A percentile compares a stretch with the other conserved stretches of the same genome.
Evolutionary conservation across 129 eudicot genomes (phyloP).

Genomic region (Sambucus nigra): DNA sequence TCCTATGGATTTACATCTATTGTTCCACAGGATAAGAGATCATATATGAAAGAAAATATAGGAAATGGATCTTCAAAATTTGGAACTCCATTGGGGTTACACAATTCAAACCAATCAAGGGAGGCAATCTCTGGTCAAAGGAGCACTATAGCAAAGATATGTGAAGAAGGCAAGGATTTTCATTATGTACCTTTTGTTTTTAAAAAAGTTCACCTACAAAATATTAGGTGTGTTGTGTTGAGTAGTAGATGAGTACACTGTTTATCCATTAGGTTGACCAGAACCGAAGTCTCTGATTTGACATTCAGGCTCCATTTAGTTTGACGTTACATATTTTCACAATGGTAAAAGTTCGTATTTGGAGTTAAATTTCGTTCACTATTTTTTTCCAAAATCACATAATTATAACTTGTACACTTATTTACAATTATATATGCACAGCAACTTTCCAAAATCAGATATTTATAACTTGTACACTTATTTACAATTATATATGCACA

Average conservation of each 20-base stretch:
- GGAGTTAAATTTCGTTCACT: too few species aligned
- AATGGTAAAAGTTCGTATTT: too few species aligned
- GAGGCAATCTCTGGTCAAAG: conserved; percentile 58
- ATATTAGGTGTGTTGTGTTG: not conserved
- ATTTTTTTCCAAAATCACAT: too few species aligned
- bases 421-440: too few species aligned
- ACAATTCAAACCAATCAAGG: conserved; percentile 44
- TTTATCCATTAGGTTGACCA: not conserved
- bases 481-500: too few species aligned
- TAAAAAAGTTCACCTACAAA: too few species aligned
- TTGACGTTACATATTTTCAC: too few species aligned
- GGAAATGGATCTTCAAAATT: conserved; percentile 43
- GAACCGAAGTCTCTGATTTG: too few species aligned
- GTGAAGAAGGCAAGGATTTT: conserved; percentile 83
- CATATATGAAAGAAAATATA: conserved; percentile 48
- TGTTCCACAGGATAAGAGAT: conserved; percentile 59
- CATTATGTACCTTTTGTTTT: not conserved
- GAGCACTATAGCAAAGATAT: conserved; percentile 71
- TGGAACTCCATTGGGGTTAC: conserved; percentile 40
- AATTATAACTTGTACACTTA: too few species aligned
- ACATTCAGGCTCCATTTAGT: too few species aligned
- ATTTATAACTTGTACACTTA: too few species aligned
- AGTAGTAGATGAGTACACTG: not conserved
- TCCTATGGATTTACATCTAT: conserved; percentile 5
- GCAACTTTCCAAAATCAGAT: too few species aligned